phyloP scores from a whole-genome alignment of 2,329 filamentous ascomycete genomes.

The Xylaria sp. region DNA sequence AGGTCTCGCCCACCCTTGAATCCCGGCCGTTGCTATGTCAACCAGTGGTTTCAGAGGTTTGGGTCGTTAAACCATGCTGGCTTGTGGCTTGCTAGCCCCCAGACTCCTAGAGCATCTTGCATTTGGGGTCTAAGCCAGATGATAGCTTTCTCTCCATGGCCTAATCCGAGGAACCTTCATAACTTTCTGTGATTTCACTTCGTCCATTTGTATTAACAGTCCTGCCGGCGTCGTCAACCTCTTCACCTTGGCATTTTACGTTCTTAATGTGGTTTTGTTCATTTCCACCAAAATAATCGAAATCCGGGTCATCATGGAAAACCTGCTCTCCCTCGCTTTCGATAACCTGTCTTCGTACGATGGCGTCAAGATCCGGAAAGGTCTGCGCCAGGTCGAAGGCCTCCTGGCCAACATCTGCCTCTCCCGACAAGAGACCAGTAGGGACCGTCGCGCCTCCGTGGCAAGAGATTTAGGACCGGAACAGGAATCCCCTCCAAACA shows the following conservation, averaged over 20 bases:
- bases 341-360: slow-evolving; percentile 96
- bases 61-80: not conserved
- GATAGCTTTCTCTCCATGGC: not conserved
- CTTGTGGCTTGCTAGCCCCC: not conserved
- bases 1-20: not conserved
- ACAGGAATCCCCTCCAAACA: slow-evolving; percentile 45
- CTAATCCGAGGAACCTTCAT: slow-evolving; percentile 9
- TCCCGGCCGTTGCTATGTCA: slow-evolving; percentile 20
- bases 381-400: slow-evolving; percentile 90
- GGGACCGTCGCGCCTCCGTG: slow-evolving; percentile 40
- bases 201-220: slow-evolving; percentile 28
- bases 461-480: slow-evolving; percentile 35
- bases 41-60: slow-evolving; percentile 3
- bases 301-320: slow-evolving; percentile 82
- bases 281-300: not conserved
- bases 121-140: not conserved
- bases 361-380: slow-evolving; percentile 87
- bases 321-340: slow-evolving; percentile 88
- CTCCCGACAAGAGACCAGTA: slow-evolving; percentile 49
- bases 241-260: slow-evolving; percentile 5
- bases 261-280: slow-evolving; percentile 1
- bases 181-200: slow-evolving; percentile 14
- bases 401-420: slow-evolving; percentile 94
- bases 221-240: not conserved
- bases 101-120: not conserved